These are phyloP conservation scores for Aspergillus arachidicola DNA, from an alignment of 2,329 filamentous ascomycete species.

Conservation along the genomic window DNA sequence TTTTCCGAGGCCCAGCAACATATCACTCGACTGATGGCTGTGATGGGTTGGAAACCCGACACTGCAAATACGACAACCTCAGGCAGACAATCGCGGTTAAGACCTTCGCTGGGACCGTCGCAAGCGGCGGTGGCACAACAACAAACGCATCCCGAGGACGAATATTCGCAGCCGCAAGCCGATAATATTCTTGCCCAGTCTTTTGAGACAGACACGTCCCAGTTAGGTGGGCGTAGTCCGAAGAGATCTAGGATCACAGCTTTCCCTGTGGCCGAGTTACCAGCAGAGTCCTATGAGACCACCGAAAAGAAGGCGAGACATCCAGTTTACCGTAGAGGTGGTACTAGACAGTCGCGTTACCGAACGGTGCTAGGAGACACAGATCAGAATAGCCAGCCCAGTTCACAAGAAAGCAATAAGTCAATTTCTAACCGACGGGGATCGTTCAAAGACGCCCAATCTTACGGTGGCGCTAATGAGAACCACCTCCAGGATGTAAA, in stretches of 20 bases:
- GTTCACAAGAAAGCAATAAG: slow-evolving; percentile 19
- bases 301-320: slow-evolving; percentile 12
- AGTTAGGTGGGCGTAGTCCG: slow-evolving; percentile 25
- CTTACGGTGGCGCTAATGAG: slow-evolving; percentile 15
- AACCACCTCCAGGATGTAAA: slow-evolving; percentile 32
- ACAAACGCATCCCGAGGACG: slow-evolving; percentile 21
- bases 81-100: slow-evolving; percentile 22
- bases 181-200: slow-evolving; percentile 21
- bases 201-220: slow-evolving; percentile 24
- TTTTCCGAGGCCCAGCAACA: slow-evolving; percentile 44
- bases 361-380: slow-evolving; percentile 29
- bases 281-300: slow-evolving; percentile 10
- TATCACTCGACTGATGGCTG: slow-evolving; percentile 40
- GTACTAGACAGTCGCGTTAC: slow-evolving; percentile 10
- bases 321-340: slow-evolving; percentile 7
- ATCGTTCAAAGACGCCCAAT: slow-evolving; percentile 15
- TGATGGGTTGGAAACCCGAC: slow-evolving; percentile 39
- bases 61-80: slow-evolving; percentile 16
- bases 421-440: slow-evolving; percentile 16
- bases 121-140: slow-evolving; percentile 14
- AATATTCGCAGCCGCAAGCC: slow-evolving; percentile 18
- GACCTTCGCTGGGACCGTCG: slow-evolving; percentile 15
- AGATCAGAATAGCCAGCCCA: slow-evolving; percentile 30
- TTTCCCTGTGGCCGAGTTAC: slow-evolving; percentile 18
- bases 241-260: slow-evolving; percentile 32